Evolutionary conservation across 2,329 filamentous ascomycete species (phyloP), one percentile per base, ranked within the genome.

Genomic region (Ustulina deusta): DNA sequence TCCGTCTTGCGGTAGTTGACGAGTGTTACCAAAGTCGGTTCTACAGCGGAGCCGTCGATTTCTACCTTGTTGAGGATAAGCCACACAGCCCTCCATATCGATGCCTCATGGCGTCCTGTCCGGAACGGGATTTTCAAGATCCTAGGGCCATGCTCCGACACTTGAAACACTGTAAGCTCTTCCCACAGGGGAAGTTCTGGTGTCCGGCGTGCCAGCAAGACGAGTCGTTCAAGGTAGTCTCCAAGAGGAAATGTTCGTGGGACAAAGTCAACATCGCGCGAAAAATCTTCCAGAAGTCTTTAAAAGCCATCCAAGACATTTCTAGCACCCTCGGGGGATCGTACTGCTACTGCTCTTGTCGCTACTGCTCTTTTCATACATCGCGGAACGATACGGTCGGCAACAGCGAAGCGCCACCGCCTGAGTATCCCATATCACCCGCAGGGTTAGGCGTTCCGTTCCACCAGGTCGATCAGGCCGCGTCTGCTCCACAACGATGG

Each of bases 81-180:
- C 40, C 25, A 29, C 51, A 42, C 25, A 11, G 22, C 42, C 27
- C 58, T 25, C 36, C 20, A 20, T 71, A 64, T 46, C 65, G 57
- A 32, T 74, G 73, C 57, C 70, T 60, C 4, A 74, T 74, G 71
- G 44, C 52, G 34, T 61, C 65, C 13, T 74, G 73, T 48, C 40
- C 44, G 3, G n/a, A 68, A 9, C 20, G 29, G 15, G 38, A 61
- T 9, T 74, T 74, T 20, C 65, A 65, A 7, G 51, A 56, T 2
- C 20, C 62, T 1, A 57, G 61, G 34, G 27, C 55, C 3, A 74
- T 74, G 73, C 51, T 74, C 32, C 49, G 27, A 1, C 73, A 74
- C 54, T 63, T 74, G 11, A 70, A 70, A 51, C 1, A 40, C 4
- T 74, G 73, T 51, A 13, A 59, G 15, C 61, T 36, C 22, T 69